Percentiles rank a stretch among this genome's conserved stretches.
phyloP scores from a whole-genome alignment of 495 filamentous ascomycete species.

The Staphylotrichum longicolle region DNA sequence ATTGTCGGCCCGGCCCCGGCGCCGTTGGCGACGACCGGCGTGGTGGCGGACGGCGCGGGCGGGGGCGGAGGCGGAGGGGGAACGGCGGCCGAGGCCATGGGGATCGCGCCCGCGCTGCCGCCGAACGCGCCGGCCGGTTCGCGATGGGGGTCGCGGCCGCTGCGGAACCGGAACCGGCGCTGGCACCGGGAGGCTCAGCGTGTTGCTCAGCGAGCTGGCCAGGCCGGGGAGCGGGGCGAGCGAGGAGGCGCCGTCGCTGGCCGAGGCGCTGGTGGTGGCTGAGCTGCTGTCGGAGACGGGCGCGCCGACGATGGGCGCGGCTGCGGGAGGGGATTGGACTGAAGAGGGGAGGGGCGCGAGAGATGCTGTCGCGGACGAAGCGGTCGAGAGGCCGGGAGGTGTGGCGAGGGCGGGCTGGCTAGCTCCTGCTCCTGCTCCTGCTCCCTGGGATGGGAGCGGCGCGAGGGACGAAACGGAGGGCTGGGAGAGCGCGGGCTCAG shows the following conservation, averaged over 20 bases:
- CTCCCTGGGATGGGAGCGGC: constrained; percentile 2
- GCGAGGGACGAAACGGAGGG: constrained; percentile 6
- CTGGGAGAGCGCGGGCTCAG: background rate
- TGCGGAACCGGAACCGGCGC: background rate
- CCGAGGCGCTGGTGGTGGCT: constrained; percentile 1
- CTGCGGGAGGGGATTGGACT: background rate
- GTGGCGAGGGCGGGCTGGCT: background rate
- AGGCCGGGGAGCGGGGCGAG: constrained; percentile 2
- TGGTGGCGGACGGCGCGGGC: background rate
- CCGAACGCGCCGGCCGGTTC: constrained; percentile 27
- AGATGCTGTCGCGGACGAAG: background rate
- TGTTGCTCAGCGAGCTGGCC: constrained; percentile 15
- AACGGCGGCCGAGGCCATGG: constrained; percentile 20
- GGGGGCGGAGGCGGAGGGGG: background rate
- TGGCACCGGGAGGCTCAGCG: background rate
- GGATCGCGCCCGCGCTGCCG: constrained; percentile 24
- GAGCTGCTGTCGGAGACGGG: constrained; percentile 11
- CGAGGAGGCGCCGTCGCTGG: constrained; percentile 1
- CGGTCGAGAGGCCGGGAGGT: constrained; percentile 10
- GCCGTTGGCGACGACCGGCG: constrained; percentile 29
- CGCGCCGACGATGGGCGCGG: constrained; percentile 10
- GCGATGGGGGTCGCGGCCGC: background rate
- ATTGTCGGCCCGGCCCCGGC: constrained; percentile 24
- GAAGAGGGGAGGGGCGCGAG: constrained; percentile 4
- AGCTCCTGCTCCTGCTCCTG: background rate